A percentile compares a stretch with the other conserved stretches of the same genome.
phyloP scores from a whole-genome alignment of 257 asterid species.

The Solanum etuberosum region DNA sequence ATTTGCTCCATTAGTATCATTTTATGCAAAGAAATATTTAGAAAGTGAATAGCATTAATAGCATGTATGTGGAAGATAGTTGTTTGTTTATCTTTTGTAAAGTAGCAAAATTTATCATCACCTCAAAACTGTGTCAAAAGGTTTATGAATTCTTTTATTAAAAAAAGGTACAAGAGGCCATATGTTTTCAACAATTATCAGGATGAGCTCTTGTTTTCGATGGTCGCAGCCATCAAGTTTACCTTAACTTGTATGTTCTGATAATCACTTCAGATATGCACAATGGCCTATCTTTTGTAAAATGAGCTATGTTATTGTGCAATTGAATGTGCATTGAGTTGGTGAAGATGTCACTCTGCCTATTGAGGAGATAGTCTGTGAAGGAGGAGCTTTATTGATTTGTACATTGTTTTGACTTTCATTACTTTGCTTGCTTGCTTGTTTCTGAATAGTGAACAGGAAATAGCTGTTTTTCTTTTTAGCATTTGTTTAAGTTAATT shows the following conservation, averaged over 20 bases:
- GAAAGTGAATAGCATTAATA: not conserved
- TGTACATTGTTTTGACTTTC: not conserved
- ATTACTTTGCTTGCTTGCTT: not conserved
- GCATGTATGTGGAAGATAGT: not conserved
- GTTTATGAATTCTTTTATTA: not conserved
- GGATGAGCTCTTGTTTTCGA: not conserved
- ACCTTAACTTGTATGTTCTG: not conserved
- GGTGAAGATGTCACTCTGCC: not conserved
- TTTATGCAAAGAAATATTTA: not conserved
- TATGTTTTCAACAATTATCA: not conserved
- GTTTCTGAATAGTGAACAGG: not conserved
- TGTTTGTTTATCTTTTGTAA: not conserved
- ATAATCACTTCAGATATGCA: not conserved
- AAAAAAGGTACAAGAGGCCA: not conserved
- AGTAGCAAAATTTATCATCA: not conserved
- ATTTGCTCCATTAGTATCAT: not conserved
- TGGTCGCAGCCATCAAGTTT: not conserved
- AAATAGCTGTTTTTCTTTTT: not conserved
- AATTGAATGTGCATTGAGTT: not conserved
- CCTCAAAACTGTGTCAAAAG: not conserved
- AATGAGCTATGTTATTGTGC: not conserved
- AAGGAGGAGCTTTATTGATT: not conserved
- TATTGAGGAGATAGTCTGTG: not conserved
- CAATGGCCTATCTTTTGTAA: not conserved
- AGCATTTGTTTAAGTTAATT: not conserved